Evolutionary conservation across 208 protist species (phyloP), one percentile per base, ranked within the genome.

Genomic region (Angomonas deanei): DNA sequence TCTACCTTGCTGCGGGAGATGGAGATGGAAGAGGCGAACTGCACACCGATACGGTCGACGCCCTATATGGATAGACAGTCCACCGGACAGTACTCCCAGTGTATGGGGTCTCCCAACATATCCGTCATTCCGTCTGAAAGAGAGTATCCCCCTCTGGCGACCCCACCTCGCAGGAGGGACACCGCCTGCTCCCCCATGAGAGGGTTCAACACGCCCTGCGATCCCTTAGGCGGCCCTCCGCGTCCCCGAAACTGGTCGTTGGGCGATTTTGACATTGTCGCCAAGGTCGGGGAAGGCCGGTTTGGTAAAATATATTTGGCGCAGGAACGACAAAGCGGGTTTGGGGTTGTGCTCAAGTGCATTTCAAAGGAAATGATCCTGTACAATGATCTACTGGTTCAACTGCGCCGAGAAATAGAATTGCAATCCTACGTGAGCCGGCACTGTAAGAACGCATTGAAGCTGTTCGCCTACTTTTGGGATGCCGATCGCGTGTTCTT

Each of bases 381-480:
- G 39, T 66, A 61, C 36, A 66, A 78, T 49, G 59, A 76, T n/a
- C 72, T 98, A 8, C 34, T 84, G 27, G 75, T 93, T 39, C 96
- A 98, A 69, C 56, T 99, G 17, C 56, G 83, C 38, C 71, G 94
- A 5, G 98, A 99, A 66, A 94, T 99, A 54, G 97, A 98, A 52
- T 97, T 99, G 27, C 98, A 99, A 71, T 81, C 88, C 10, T 93
- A 97, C 27, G 62, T 69, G 13, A 72, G 67, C 5, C 72, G 76
- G 26, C 85, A 84, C 31, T 94, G 98, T 69, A 64, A 75, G 11
- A 96, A 99, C 62, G 92, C 99, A 31, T 70, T 99, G 33, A 76
- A 90, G n/a, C 58, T 99, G 8, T 97, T 86, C 70, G 96, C 91
- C 2, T 99, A 98, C 67, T 99, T 99, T 54, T 96, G 98, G 66